phyloP scores from a whole-genome alignment of 2,329 filamentous ascomycete genomes.

The Cladosporium oxysporum region DNA sequence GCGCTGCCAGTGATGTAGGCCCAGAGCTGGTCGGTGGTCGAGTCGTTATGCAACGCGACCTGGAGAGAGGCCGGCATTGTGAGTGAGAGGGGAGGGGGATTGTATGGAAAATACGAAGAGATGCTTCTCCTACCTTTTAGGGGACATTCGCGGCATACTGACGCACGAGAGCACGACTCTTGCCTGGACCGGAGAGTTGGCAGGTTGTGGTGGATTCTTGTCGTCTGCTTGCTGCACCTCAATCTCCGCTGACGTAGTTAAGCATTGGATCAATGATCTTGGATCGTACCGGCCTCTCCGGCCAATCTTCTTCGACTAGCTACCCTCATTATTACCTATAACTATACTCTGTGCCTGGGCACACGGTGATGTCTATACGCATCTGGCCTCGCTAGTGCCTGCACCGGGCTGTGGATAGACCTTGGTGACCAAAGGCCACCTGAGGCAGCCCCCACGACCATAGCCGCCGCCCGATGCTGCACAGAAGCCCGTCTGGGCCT shows the following conservation, averaged over 20 bases:
- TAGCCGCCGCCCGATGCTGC: too few species aligned
- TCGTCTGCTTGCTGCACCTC: background rate
- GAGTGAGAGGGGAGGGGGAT: background rate
- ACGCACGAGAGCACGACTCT: background rate
- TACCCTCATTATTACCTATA: too few species aligned
- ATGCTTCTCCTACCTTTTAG: background rate
- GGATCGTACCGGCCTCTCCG: too few species aligned
- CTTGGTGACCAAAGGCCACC: too few species aligned
- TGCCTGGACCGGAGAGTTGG: background rate
- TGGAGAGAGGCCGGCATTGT: constrained; percentile 40
- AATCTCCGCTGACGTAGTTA: constrained; percentile 1
- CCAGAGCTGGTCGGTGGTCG: constrained; percentile 34
- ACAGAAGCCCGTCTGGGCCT: too few species aligned
- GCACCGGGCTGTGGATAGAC: too few species aligned
- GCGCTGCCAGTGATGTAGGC: constrained; percentile 42
- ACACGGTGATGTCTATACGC: too few species aligned
- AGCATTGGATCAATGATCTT: too few species aligned
- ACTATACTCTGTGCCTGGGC: too few species aligned
- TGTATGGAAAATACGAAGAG: background rate
- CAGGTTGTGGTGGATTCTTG: constrained; percentile 3
- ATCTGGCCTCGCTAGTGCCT: too few species aligned
- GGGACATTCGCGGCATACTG: background rate
- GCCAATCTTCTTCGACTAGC: too few species aligned
- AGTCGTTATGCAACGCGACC: constrained; percentile 39
- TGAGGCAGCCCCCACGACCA: too few species aligned